Evolutionary conservation across 306 rosid genomes (phyloP).

Genomic region (Malus domestica): DNA sequence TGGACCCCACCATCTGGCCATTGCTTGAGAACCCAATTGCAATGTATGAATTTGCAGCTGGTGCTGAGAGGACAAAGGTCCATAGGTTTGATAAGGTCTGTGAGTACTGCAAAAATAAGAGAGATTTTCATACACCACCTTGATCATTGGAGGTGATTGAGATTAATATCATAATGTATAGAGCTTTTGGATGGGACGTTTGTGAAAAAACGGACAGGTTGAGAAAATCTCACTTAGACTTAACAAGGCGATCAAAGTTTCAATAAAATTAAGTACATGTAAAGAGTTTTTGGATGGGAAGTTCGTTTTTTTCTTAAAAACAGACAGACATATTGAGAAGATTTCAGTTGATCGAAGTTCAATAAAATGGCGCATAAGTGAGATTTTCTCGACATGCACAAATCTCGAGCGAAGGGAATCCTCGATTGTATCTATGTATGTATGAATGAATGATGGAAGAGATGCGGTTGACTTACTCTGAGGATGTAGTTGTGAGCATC

Average conservation of each 20-base stretch:
- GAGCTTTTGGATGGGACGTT: too few relatives aligned
- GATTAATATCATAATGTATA: neutral
- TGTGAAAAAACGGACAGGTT: too few relatives aligned
- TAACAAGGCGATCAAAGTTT: too few relatives aligned
- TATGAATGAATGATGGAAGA: neutral
- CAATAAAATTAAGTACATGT: neutral
- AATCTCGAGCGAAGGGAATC: neutral
- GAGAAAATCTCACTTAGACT: neutral
- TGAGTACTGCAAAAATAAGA: conserved; percentile 37
- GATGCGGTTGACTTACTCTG: conserved; percentile 48
- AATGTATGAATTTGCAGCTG: conserved; percentile 39
- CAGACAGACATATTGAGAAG: neutral
- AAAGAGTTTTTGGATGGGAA: too few relatives aligned
- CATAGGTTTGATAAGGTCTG: conserved; percentile 37
- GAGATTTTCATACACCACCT: neutral
- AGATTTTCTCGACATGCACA: neutral
- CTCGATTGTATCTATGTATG: neutral
- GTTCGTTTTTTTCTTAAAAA: too few relatives aligned
- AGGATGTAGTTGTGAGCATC: conserved; percentile 49
- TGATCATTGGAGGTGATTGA: neutral
- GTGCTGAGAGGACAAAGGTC: conserved; percentile 69
- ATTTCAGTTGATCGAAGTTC: neutral
- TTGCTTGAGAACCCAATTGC: conserved; percentile 65
- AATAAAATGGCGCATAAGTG: neutral
- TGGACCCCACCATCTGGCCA: conserved; percentile 67